Base-by-base conservation (phyloP, 495 filamentous ascomycete species). In the Neurospora sp. region DNA sequence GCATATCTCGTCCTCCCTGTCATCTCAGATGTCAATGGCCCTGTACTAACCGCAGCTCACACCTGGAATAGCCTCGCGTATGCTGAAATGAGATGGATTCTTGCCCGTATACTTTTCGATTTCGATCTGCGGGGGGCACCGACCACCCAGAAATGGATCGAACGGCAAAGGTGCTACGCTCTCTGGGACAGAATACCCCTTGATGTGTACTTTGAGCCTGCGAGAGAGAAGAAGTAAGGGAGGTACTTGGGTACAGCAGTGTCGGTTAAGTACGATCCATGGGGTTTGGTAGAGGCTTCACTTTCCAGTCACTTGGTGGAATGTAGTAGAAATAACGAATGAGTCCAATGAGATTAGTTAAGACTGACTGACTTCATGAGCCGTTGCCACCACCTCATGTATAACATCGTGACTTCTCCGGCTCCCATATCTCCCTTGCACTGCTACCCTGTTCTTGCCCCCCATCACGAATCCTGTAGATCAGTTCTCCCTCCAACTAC, bases 31-130 rank as follows among this genome's bases (percentile, higher is more conserved):
- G 27, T 39, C 31, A 1, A 7, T 48, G 39, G 23, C 1, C 27
- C 23, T 66, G 27, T 31, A 37, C 54, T 66, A 71, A n/a, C 23
- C 35, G 31, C 38, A 39, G 9, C 18, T 69, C 40, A 2, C 44
- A 69, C 42, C 6, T 39, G 7, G 23, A 18, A 54, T 44, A 83
- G 82, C 41, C 79, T 85, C 38, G 81, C 82, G 0, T 81, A 81
- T 69, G 76, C 78, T 42, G 83, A 84, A 71, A 83, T 84, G 82
- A 81, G 83, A 11, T 73, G 84, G n/a, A 82, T 84, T 42, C 73
- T 85, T 18, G 80, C 82, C 27, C 78, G 78, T 39, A 75, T 85
- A 44, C 74, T 85, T 14, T 83, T 75, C 39, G 75, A 82, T n/a
- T 85, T 83, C 71, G 82, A 83, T 59, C 72, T 84, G 72, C 72